These are phyloP conservation scores for Suillus hirtellus DNA, from an alignment of 768 basidiomycete species.

Conservation along the genomic window DNA sequence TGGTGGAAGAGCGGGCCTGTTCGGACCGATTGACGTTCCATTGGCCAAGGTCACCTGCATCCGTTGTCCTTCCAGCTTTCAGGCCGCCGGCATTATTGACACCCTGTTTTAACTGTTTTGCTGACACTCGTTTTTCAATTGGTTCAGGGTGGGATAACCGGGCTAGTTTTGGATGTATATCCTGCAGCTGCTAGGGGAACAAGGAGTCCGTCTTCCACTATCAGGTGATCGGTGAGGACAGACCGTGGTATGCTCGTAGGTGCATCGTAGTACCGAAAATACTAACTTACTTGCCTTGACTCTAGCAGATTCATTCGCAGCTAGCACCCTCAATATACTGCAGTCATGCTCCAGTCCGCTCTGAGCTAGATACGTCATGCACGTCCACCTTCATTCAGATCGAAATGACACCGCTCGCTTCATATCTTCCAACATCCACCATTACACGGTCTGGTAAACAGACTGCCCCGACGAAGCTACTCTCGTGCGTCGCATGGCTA, in stretches of 20 bases:
- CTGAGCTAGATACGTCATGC: not conserved
- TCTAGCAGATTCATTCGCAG: no score
- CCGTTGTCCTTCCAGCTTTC: not conserved
- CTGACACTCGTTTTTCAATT: not conserved
- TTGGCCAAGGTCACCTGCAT: no score
- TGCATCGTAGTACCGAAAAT: not conserved
- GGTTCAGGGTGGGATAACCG: not conserved
- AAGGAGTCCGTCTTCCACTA: not conserved
- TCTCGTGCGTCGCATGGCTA: constrained; percentile 54
- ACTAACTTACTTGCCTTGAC: not conserved
- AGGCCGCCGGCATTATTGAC: not conserved
- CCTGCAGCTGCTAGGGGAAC: not conserved
- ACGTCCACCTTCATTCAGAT: no score
- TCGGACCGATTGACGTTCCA: not conserved
- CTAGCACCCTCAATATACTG: not conserved
- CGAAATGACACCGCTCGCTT: not conserved
- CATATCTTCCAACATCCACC: not conserved
- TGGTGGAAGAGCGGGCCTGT: constrained; percentile 5
- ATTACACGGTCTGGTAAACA: constrained; percentile 60
- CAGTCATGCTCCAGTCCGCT: not conserved
- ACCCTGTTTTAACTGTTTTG: not conserved
- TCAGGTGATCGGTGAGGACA: not conserved
- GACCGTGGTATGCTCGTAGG: not conserved
- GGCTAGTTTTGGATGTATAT: not conserved
- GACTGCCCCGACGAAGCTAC: constrained; percentile 63